Percentiles rank a stretch among this genome's conserved stretches.
Conservation (phyloP, 768 basidiomycete genomes). For the Ramaria sp. region DNA sequence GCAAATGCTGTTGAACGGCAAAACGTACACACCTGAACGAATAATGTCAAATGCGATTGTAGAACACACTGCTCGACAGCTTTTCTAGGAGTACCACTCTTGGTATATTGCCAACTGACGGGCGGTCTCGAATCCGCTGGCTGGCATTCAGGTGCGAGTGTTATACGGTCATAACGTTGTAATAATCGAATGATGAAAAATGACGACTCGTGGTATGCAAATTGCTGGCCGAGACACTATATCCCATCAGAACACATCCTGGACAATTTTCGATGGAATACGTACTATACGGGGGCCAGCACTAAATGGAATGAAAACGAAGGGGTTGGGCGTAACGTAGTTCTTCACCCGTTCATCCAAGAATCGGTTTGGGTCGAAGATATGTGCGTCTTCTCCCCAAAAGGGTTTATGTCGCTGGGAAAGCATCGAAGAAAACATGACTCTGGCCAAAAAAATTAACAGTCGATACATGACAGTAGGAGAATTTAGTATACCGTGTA, state of each 20-base stretch:
- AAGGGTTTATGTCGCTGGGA: not conserved
- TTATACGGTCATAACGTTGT: slow-evolving; percentile 40
- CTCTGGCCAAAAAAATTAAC: not conserved
- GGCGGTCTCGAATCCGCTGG: slow-evolving; percentile 34
- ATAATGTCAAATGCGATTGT: slow-evolving; percentile 45
- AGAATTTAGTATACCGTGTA: slow-evolving; percentile 19
- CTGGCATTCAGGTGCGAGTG: slow-evolving; percentile 35
- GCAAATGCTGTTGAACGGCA: not conserved
- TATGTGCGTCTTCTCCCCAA: not conserved
- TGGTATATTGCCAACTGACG: slow-evolving; percentile 28
- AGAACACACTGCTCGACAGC: slow-evolving; percentile 33
- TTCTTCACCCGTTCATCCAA: slow-evolving; percentile 48
- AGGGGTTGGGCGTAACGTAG: slow-evolving; percentile 38
- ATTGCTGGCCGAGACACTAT: slow-evolving; percentile 23
- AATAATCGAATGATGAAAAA: slow-evolving; percentile 53
- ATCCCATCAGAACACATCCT: too few relatives aligned
- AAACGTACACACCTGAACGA: slow-evolving; percentile 26
- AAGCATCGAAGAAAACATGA: not conserved
- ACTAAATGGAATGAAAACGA: slow-evolving; percentile 44
- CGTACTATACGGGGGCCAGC: slow-evolving; percentile 15
- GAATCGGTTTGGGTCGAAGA: slow-evolving; percentile 60
- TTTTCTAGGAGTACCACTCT: slow-evolving; percentile 10
- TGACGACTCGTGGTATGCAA: slow-evolving; percentile 56
- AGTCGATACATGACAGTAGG: not conserved
- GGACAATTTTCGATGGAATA: too few relatives aligned